Conservation (phyloP, 2,329 filamentous ascomycete species). For the Colletotrichum sp. region DNA sequence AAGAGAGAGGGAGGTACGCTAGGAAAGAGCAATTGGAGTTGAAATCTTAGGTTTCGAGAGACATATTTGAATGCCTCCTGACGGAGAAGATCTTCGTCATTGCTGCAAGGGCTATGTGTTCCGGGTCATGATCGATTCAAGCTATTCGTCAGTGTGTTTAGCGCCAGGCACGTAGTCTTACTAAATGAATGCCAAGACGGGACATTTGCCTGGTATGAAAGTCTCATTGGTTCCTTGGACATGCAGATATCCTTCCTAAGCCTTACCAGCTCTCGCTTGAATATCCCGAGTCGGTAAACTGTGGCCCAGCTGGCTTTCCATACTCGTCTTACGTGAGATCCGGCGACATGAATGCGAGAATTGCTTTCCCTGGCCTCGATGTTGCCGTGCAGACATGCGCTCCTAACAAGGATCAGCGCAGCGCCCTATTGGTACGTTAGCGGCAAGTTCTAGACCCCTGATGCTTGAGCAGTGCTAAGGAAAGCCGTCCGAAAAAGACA, state of each 20-base stretch:
- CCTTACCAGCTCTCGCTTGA: not conserved
- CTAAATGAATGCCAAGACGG: not conserved
- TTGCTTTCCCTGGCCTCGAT: not conserved
- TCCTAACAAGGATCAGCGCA: not conserved
- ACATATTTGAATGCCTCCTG: fast-evolving
- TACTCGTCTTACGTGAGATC: not conserved
- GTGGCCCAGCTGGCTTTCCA: not conserved
- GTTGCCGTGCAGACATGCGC: not conserved
- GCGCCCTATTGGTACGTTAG: not conserved
- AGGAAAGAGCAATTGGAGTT: no score
- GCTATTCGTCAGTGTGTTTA: not conserved
- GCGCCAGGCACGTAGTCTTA: not conserved
- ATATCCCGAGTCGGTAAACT: not conserved
- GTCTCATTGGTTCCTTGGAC: not conserved
- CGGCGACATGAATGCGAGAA: not conserved
- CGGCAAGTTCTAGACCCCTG: not conserved
- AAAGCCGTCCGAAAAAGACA: not conserved
- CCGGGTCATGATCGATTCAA: not conserved
- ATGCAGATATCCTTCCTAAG: not conserved
- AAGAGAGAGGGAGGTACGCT: not conserved
- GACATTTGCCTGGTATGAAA: fast-evolving
- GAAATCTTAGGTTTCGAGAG: not conserved
- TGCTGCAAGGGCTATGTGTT: not conserved
- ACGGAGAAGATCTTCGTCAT: fast-evolving
- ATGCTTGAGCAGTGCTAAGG: fast-evolving